Base-by-base conservation (phyloP, 2,329 filamentous ascomycete genomes). In the Biscogniauxia marginata region DNA sequence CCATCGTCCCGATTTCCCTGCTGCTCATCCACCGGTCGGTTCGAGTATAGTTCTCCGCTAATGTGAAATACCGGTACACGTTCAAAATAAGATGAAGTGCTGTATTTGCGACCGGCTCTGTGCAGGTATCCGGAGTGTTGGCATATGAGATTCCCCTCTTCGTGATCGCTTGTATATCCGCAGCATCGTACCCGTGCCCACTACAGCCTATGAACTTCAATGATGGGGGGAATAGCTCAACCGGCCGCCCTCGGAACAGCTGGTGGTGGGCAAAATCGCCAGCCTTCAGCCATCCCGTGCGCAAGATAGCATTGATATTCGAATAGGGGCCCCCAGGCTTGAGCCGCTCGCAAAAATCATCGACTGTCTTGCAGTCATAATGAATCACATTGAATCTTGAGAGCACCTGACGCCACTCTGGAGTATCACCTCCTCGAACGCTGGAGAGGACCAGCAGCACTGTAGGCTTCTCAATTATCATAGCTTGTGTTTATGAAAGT, bases 211-310 rank as follows among this genome's bases (percentile, higher is more conserved):
- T 62, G 39, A 69, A 61, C 16, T 61, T 56, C 20, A 63, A 24
- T 6, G 60, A 56, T 4, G 56, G 56, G 3, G 64, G 60, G 25
- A 63, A 67, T 20, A 54, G 57, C 7, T 50, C 58, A 13, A 67
- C 54, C 7, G 63, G 52, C 19, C 58, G 54, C 6, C 62, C 66
- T 30, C 57, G 59, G 59, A 66, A 72, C n/a, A 66, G 57, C 22
- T 50, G 55, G 56, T 70, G 69, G 7, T 60, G 50, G 34, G 67
- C 66, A 44, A 61, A 70, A 7, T 60, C 62, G 20, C 68, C 69
- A 23, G 64, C 66, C 56, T 72, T 71, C 25, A 66, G 63, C 70
- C 70, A 71, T 7, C 70, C 70, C 13, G 63, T 67, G 18, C 69
- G 64, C 18, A 71, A 49, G 24, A 72, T 71, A 47, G 68, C 70